Evolutionary conservation across 208 protist species (phyloP).

Genomic region (Leishmania tropica): DNA sequence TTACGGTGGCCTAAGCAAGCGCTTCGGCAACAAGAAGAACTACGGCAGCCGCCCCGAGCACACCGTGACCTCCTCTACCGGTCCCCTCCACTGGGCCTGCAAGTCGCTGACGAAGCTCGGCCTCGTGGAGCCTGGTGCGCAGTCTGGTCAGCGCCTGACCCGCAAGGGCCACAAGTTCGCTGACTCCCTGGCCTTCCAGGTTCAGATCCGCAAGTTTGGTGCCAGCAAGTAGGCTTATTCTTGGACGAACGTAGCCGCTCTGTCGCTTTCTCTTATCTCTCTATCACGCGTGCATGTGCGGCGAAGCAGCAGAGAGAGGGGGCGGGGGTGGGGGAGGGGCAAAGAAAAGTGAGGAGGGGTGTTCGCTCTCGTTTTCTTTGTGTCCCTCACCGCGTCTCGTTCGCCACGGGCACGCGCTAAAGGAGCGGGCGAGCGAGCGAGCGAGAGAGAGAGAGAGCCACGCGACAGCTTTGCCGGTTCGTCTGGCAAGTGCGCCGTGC

Average conservation of each 20-base stretch:
- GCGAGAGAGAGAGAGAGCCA: neutral
- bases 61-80: constrained; percentile 78
- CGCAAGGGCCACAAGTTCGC: constrained; percentile 93
- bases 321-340: neutral
- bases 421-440: neutral
- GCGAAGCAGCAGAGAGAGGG: neutral
- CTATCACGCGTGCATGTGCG: neutral
- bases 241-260: neutral
- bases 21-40: constrained; percentile 94
- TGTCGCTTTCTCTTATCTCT: neutral
- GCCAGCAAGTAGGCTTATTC: constrained; percentile 1
- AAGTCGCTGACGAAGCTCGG: constrained; percentile 95
- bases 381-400: neutral
- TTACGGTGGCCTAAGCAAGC: constrained; percentile 93
- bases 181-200: constrained; percentile 92
- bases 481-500: neutral
- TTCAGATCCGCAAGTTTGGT: constrained; percentile 15
- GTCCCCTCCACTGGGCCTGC: constrained; percentile 94
- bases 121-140: constrained; percentile 86
- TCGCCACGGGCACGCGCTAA: neutral
- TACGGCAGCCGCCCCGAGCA: constrained; percentile 89
- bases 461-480: neutral
- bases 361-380: neutral
- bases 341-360: neutral
- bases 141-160: constrained; percentile 93